These are phyloP conservation scores for Tuctoria greenei DNA, from an alignment of 176 grass and related monocot species.

Conservation along the genomic window DNA sequence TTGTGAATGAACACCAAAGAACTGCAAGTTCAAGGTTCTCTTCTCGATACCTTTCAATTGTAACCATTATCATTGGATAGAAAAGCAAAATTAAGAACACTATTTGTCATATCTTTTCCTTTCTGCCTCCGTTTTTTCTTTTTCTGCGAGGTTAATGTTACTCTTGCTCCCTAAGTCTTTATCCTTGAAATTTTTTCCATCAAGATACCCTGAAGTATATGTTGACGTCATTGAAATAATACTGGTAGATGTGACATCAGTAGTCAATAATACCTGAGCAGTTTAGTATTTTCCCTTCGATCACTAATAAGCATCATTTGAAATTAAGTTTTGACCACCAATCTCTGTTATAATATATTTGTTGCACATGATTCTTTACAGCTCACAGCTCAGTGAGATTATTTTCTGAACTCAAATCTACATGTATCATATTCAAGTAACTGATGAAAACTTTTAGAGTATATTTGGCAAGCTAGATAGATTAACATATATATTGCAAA, in stretches of 20 bases:
- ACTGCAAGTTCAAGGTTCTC: conserved; percentile 94
- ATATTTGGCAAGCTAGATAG: no score
- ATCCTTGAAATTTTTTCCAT: background rate
- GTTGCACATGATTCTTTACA: background rate
- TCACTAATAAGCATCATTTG: background rate
- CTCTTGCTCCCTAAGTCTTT: background rate
- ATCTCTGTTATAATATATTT: background rate
- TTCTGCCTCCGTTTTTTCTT: background rate
- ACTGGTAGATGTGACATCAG: background rate
- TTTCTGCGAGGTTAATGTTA: conserved; percentile 1
- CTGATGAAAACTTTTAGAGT: no score
- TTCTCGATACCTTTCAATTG: conserved; percentile 35
- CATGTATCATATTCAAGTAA: no score
- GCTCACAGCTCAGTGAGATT: no score
- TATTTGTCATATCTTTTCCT: no score
- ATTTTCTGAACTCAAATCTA: background rate
- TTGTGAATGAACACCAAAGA: conserved; percentile 77
- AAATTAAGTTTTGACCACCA: background rate
- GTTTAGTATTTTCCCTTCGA: background rate
- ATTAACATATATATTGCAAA: no score
- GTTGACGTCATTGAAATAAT: background rate
- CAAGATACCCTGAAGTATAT: background rate
- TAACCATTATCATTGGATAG: conserved; percentile 6
- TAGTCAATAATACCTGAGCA: background rate
- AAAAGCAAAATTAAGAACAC: background rate